Percentiles rank a stretch among this genome's conserved stretches.
Evolutionary conservation across 2,329 filamentous ascomycete genomes (phyloP).

Genomic region (Colletotrichum abscissum): DNA sequence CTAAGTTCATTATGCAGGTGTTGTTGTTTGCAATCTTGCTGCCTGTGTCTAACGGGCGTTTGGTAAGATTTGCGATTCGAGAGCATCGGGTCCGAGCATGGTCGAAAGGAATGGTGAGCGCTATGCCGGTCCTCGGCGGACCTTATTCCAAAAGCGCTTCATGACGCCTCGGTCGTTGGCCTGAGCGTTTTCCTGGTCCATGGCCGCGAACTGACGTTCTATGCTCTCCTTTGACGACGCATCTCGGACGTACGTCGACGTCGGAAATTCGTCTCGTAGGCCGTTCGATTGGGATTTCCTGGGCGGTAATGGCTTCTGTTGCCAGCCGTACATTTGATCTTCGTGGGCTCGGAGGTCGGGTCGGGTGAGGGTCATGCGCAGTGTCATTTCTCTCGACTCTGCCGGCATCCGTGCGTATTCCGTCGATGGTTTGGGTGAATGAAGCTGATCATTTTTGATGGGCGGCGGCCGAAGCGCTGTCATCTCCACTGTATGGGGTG

Average conservation of each 20-base stretch:
- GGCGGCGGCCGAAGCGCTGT: constrained; percentile 44
- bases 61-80: constrained; percentile 3
- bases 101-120: not conserved
- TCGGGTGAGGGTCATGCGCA: constrained; percentile 94
- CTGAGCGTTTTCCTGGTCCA: constrained; percentile 61
- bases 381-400: constrained; percentile 87
- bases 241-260: constrained; percentile 45
- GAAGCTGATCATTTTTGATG: constrained; percentile 34
- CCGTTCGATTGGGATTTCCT: constrained; percentile 38
- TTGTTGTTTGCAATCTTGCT: constrained; percentile 18
- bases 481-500: constrained; percentile 61
- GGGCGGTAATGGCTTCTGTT: constrained; percentile 49
- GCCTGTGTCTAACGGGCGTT: constrained; percentile 6
- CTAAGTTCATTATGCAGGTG: constrained; percentile 14
- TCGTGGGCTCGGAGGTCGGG: constrained; percentile 85
- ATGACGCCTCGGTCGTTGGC: constrained; percentile 66
- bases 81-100: not conserved
- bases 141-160: constrained; percentile 73
- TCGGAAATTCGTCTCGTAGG: constrained; percentile 47
- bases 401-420: constrained; percentile 55
- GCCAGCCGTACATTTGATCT: constrained; percentile 78
- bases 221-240: constrained; percentile 62
- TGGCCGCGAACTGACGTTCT: constrained; percentile 63
- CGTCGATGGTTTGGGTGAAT: constrained; percentile 47
- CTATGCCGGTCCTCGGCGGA: constrained; percentile 53